Percentiles rank a stretch among this genome's conserved stretches.
phyloP scores from a whole-genome alignment of 768 basidiomycete species.

The Boletus vinaceobasis region DNA sequence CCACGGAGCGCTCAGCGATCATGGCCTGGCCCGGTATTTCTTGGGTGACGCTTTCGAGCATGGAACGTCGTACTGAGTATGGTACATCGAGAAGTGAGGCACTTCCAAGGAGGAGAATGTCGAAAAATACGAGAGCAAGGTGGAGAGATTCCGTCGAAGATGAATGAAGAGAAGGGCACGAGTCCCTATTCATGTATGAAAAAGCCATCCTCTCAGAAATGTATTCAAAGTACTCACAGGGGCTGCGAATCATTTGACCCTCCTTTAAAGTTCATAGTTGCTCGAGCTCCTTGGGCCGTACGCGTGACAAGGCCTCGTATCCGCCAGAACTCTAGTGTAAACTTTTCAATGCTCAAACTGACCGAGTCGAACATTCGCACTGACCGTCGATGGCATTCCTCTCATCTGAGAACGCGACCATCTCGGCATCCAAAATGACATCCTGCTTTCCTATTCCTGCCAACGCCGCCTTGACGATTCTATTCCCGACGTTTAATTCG shows the following conservation, averaged over 20 bases:
- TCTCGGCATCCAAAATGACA: slow-evolving; percentile 78
- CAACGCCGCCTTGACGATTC: slow-evolving; percentile 61
- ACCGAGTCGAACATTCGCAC: slow-evolving; percentile 15
- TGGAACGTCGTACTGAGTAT: slow-evolving; percentile 57
- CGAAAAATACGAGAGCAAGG: slow-evolving; percentile 85
- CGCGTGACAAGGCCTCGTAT: slow-evolving; percentile 57
- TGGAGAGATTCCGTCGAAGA: slow-evolving; percentile 43
- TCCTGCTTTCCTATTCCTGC: slow-evolving; percentile 39
- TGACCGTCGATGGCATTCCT: slow-evolving; percentile 64
- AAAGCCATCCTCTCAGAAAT: neutral
- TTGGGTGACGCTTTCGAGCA: slow-evolving; percentile 57
- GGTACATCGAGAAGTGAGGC: slow-evolving; percentile 49
- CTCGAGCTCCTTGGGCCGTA: slow-evolving; percentile 56
- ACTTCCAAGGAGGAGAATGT: slow-evolving; percentile 70
- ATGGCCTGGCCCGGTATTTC: slow-evolving; percentile 58
- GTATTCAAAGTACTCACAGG: slow-evolving; percentile 11
- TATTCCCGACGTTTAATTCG: slow-evolving; percentile 21
- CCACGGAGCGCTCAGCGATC: slow-evolving; percentile 52
- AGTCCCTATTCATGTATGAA: slow-evolving; percentile 25
- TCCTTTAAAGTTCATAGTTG: slow-evolving; percentile 19
- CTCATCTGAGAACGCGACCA: slow-evolving; percentile 75
- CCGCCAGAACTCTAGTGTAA: slow-evolving; percentile 67
- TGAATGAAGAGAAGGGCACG: slow-evolving; percentile 43
- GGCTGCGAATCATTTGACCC: slow-evolving; percentile 20
- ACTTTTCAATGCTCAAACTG: slow-evolving; percentile 1